Evolutionary conservation across 2,329 filamentous ascomycete genomes (phyloP), one percentile per base, ranked within the genome.

Genomic region (Chaetomium sp.): DNA sequence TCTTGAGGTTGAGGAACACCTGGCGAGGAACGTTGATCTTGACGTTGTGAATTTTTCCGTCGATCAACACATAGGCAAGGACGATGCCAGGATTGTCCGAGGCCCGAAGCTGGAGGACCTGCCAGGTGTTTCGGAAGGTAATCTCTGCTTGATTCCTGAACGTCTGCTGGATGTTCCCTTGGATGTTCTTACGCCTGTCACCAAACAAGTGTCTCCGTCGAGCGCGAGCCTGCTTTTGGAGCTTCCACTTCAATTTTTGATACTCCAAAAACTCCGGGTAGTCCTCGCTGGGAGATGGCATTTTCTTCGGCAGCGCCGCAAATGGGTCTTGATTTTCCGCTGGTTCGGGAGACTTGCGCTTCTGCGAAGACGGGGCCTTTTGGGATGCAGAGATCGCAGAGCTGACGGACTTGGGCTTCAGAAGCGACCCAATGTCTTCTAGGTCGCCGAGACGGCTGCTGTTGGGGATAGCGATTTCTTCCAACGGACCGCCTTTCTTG

Each of bases 181-280:
- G 82, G 42, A 79, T 80, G 54, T 86, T 86, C 9, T 76, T 76
- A 57, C 85, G 81, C 55, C 87, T 86, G 65, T 99, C 92, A 57
- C 94, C 94, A 65, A 99, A 99, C 0, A 99, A 77, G 69, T 99
- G 94, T 49, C 92, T 83, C 61, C 95, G 81, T 44, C 92, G 85
- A 58, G 86, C 79, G 27, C 94, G 84, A 37, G 92, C 91, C 69
- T 95, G 88, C 67, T 91, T 95, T 69, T 99, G 94, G 40, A 97
- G 87, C 74, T 92, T 96, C 94, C 94, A 99, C 72, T 99, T 99
- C 74, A 91, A 84, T 72, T 99, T 99, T 69, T 99, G 94, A 66
- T 97, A 97, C 66, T 87, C 80, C 52, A 99, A 71, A 76, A 95
- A 99, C 0, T 83, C 89, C 14, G 83, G 76, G 64, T 99, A 99